Conservation (phyloP, 1,284 basidiomycete genomes). For the Rhodotorula sp. region DNA sequence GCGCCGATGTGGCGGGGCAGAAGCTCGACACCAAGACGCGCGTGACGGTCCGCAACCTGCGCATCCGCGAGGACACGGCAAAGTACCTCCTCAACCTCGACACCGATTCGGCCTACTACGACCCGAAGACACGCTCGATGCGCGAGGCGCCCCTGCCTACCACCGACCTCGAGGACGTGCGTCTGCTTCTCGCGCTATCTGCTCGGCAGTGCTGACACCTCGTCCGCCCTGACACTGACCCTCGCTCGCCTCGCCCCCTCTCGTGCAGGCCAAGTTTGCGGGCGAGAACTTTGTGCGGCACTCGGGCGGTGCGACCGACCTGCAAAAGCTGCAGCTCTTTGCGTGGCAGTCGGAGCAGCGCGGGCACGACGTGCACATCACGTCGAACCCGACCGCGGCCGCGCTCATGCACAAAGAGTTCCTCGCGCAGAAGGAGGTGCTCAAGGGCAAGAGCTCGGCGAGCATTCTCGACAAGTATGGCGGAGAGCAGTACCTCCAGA, state of each 20-base stretch:
- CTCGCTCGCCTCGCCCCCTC: not conserved
- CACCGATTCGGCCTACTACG: conserved; percentile 94
- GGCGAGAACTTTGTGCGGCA: conserved; percentile 94
- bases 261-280: conserved; percentile 74
- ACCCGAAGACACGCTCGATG: conserved; percentile 99
- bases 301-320: conserved; percentile 85
- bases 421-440: conserved; percentile 84
- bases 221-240: not conserved
- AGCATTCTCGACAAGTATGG: conserved; percentile 89
- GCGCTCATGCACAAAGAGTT: conserved; percentile 89
- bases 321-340: conserved; percentile 90
- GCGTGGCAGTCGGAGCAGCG: conserved; percentile 94
- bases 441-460: conserved; percentile 82
- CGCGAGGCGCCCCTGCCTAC: conserved; percentile 86
- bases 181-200: conserved; percentile 44
- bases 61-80: conserved; percentile 98
- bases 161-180: conserved; percentile 78
- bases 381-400: conserved; percentile 94
- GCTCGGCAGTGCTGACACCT: not conserved
- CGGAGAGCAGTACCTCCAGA: conserved; percentile 88
- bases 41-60: conserved; percentile 95
- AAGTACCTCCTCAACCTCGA: conserved; percentile 99
- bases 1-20: conserved; percentile 95
- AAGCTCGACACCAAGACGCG: conserved; percentile 97
- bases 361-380: conserved; percentile 92